Base-by-base conservation (phyloP, 2,329 filamentous ascomycete genomes). In the Cladobotryum protrusum region DNA sequence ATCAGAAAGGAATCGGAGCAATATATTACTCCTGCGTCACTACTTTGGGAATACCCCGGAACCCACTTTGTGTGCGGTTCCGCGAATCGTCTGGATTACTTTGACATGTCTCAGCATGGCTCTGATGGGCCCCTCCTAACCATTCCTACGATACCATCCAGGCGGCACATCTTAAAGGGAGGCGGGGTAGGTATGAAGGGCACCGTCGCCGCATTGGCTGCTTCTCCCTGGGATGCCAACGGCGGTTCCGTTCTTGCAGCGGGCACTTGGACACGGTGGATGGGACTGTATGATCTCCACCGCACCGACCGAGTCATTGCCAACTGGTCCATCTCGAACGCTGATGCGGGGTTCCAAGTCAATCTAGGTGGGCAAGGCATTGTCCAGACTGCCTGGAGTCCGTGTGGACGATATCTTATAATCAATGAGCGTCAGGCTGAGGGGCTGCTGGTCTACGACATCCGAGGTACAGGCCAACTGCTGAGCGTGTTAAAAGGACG, bases 151-250 rank as follows among this genome's bases (percentile, higher is more conserved):
- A 83, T 83, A 47, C 81, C 81, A 0, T 82, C 79, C 2, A 76
- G 77, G 48, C 69, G 78, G 3, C 78, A 82, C 61, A 70, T 79
- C 19, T 69, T 76, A 50, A 83, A 83, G 63, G 79, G 81, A 32
- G 74, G 76, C 50, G 79, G 81, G 35, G 74, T 85, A 7, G 82
- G 82, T 41, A 83, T 85, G 76, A 79, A 81, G 50, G 82, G 82
- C 5, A 77, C 74, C 19, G 73, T 85, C 0, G 78, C 81, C 1
- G 71, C 80, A 0, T 67, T 85, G 0, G 68, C 74, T n/a, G 63
- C 72, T 2, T 77, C 77, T 48, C 69, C 68, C 0, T 63, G 66
- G 35, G 60, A 60, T 17, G 59, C 63, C 20, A 63, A 60, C 2
- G 48, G 44, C 5, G 37, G 40, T 19, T 62, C 64, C 29, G 63